Conservation (phyloP, 2,329 filamentous ascomycete species). For the Ciborinia camelliae region DNA sequence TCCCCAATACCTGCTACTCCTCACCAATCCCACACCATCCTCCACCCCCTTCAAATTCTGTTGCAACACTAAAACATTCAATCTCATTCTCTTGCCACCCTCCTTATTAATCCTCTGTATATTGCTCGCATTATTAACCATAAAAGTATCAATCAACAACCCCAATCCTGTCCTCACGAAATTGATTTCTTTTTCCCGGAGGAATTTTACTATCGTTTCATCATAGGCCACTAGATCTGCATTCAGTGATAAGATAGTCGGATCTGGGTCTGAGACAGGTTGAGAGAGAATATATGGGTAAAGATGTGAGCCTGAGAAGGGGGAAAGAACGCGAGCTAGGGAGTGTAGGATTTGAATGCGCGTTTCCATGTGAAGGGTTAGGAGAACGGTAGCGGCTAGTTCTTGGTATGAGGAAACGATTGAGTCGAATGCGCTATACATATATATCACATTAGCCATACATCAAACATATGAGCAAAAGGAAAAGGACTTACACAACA, state of each 20-base stretch:
- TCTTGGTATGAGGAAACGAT: conserved; percentile 81
- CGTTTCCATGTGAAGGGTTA: conserved; percentile 85
- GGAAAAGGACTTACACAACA: conserved; percentile 60
- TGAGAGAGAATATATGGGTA: conserved; percentile 65
- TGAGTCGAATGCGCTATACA: conserved; percentile 71
- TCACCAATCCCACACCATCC: conserved; percentile 59
- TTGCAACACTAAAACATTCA: conserved; percentile 92
- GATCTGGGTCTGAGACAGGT: conserved; percentile 72
- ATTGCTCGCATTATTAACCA: conserved; percentile 67
- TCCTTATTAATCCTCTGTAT: conserved; percentile 80
- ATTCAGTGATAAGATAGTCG: conserved; percentile 79
- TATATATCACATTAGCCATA: conserved; percentile 15
- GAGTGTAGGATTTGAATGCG: conserved; percentile 83
- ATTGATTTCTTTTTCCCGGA: conserved; percentile 65
- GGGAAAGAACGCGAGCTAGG: conserved; percentile 61
- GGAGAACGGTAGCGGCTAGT: conserved; percentile 72
- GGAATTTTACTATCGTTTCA: conserved; percentile 70
- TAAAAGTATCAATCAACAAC: conserved; percentile 71
- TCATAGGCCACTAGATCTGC: conserved; percentile 82
- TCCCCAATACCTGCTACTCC: conserved; percentile 65
- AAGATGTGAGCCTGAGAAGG: conserved; percentile 41
- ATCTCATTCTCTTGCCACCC: conserved; percentile 81
- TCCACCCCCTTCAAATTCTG: conserved; percentile 96
- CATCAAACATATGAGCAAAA: not conserved
- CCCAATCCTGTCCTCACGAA: conserved; percentile 78